Conservation (phyloP, 805 yeast genomes). For the Monosporozyma aquatica region DNA sequence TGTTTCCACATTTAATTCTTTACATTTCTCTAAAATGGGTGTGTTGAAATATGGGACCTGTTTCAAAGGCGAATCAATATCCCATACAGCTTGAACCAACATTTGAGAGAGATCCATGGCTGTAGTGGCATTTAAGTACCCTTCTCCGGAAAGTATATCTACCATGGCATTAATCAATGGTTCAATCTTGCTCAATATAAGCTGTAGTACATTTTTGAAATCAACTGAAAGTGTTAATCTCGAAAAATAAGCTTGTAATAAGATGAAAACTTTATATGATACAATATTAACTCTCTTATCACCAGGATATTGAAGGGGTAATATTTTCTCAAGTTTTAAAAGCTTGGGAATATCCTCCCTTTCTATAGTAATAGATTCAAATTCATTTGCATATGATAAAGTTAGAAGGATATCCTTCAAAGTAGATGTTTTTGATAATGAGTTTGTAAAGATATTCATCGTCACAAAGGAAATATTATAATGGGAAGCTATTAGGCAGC, state of each 20-base stretch:
- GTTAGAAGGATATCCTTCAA: conserved; percentile 55
- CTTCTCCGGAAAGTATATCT: conserved; percentile 73
- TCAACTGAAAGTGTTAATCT: conserved; percentile 56
- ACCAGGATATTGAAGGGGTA: conserved; percentile 50
- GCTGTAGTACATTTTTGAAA: conserved; percentile 45
- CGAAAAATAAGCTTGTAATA: conserved; percentile 76
- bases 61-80: conserved; percentile 61
- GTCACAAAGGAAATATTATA: conserved; percentile 58
- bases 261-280: conserved; percentile 57
- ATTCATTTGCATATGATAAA: conserved; percentile 61
- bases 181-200: conserved; percentile 42
- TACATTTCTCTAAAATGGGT: conserved; percentile 44
- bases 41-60: conserved; percentile 67
- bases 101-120: conserved; percentile 87
- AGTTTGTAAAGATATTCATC: conserved; percentile 48
- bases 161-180: conserved; percentile 55
- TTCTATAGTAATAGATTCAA: conserved; percentile 58
- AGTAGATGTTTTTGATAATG: conserved; percentile 47
- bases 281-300: conserved; percentile 37
- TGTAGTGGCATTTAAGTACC: conserved; percentile 62
- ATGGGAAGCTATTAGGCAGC: conserved; percentile 67
- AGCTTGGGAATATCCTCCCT: conserved; percentile 46
- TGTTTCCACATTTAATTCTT: conserved; percentile 47
- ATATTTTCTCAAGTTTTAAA: conserved; percentile 41
- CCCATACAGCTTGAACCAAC: conserved; percentile 84